Base-by-base conservation (phyloP, 768 basidiomycete species). In the Boletus reticuloceps region DNA sequence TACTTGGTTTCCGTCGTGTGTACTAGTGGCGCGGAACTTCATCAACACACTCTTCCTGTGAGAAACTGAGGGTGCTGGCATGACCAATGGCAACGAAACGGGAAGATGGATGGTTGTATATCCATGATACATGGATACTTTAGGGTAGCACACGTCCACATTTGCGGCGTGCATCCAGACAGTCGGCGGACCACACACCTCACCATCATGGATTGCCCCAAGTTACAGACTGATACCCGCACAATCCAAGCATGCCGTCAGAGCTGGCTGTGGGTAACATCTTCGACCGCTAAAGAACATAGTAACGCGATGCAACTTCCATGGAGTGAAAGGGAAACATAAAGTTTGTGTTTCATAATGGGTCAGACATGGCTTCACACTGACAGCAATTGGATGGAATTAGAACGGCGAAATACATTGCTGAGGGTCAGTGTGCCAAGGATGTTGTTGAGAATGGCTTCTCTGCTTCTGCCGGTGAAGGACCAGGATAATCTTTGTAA, bases 191-290 rank as follows among this genome's bases (percentile, higher is more conserved):
- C 20, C 40, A 27, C 19, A 32, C 20, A 13, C 34, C 34, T 14
- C 34, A 36, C 12, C 34, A 36, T 14, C 34, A 36, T 36, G 34
- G 34, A 29, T 29, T 29, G 29, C 8, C 29, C 29, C 29, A 17
- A n/a, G 27, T 29, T 31, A 14, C n/a, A 8, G 13, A 14, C 14
- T 36, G 5, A 36, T 36, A 13, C 31, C 58, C 58, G 58, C 58
- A 60, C 13, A 54, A 60, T 29, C 58, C 17, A 25, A 60, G 37
- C 46, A 42, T 56, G 59, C 37, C 53, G 44, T 47, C 6, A 51
- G n/a, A n/a, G 49, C 27, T 17, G 14, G 5, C 16, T 6, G n/a
- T 4, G 39, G n/a, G n/a, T 22, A n/a, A 45, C 12, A 48, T 5
- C 12, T 27, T 20, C 34, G 10, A 36, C 14, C 34, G 34, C 34